Conservation (phyloP, 768 basidiomycete species). For the Hypsizygus marmoreus region DNA sequence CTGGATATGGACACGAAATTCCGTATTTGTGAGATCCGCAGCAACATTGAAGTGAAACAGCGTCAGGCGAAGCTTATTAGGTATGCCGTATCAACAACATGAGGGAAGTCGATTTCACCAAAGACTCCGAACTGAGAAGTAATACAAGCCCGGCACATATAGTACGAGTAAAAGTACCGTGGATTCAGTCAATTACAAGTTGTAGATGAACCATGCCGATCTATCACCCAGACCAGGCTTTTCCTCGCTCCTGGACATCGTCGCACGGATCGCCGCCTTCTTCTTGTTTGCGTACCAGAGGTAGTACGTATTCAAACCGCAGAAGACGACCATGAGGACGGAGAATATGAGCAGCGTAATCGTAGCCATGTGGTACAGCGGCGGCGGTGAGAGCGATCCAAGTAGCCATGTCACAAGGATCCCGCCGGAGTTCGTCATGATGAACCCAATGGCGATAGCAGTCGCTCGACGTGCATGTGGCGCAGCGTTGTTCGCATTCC, state of each 20-base stretch:
- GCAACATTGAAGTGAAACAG: too few relatives aligned
- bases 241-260: constrained; percentile 35
- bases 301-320: constrained; percentile 38
- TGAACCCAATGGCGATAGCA: constrained; percentile 42
- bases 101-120: too few relatives aligned
- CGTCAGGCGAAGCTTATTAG: too few relatives aligned
- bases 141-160: too few relatives aligned
- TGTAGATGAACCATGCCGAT: constrained; percentile 57
- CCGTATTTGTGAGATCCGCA: too few relatives aligned
- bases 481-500: constrained; percentile 53
- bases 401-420: constrained; percentile 62
- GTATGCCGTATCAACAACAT: too few relatives aligned
- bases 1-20: too few relatives aligned
- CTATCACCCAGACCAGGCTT: constrained; percentile 43
- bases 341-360: constrained; percentile 39
- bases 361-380: constrained; percentile 49
- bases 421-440: constrained; percentile 43
- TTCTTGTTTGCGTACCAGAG: constrained; percentile 43
- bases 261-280: constrained; percentile 38
- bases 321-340: constrained; percentile 35
- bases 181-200: too few relatives aligned
- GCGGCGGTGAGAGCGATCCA: constrained; percentile 47
- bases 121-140: too few relatives aligned
- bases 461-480: constrained; percentile 52
- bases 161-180: too few relatives aligned